phyloP scores from a whole-genome alignment of 768 basidiomycete species.

The Podaxis carcinomalis region DNA sequence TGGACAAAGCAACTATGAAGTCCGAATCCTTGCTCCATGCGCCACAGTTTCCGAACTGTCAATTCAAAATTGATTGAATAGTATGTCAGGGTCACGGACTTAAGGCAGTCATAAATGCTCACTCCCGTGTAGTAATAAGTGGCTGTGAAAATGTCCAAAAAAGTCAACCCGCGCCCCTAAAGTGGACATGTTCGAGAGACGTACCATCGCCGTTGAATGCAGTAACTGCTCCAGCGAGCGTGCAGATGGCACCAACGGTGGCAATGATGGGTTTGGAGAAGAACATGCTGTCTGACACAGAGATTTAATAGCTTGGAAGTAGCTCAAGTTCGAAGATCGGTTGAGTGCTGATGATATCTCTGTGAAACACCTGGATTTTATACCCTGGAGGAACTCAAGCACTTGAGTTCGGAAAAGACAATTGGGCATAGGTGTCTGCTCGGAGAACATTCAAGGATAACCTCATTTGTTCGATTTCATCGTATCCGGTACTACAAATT shows the following conservation, averaged over 20 bases:
- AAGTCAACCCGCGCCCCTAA: slow-evolving; percentile 1
- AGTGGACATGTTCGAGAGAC: neutral
- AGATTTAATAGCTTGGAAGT: neutral
- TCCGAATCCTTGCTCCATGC: slow-evolving; percentile 16
- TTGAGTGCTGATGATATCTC: neutral
- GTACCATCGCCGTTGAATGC: slow-evolving; percentile 18
- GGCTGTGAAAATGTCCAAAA: slow-evolving; percentile 12
- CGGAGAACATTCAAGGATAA: neutral
- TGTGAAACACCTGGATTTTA: neutral
- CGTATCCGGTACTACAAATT: neutral
- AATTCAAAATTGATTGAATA: neutral
- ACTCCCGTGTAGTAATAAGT: slow-evolving; percentile 21
- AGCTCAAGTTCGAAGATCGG: neutral
- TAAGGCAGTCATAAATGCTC: neutral
- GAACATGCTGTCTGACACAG: neutral
- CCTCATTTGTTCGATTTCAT: neutral
- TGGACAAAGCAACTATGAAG: slow-evolving; percentile 22
- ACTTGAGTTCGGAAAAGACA: neutral
- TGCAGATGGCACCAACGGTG: neutral
- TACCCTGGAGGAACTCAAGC: neutral
- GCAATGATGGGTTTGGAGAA: neutral
- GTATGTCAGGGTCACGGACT: neutral
- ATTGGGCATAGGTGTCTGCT: neutral
- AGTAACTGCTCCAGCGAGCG: slow-evolving; percentile 1
- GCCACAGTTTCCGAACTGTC: slow-evolving; percentile 23